Evolutionary conservation across 345 rosid species (phyloP).

Genomic region (Citrus glauca): DNA sequence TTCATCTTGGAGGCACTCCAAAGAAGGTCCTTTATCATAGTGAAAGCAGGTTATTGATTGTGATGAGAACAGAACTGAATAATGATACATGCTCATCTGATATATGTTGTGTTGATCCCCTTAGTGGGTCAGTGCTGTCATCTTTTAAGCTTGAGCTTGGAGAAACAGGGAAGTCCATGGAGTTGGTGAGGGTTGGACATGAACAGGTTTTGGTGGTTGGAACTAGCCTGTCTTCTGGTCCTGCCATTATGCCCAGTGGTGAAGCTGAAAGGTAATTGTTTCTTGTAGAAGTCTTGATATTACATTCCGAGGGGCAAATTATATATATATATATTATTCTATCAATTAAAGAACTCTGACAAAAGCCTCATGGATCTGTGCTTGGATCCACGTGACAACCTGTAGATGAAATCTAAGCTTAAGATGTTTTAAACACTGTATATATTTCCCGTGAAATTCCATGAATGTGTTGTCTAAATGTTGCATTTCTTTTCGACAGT

Average conservation of each 20-base stretch:
- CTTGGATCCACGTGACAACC: not conserved
- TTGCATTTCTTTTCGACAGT: conserved; percentile 40
- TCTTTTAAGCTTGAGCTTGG: conserved; percentile 70
- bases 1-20: conserved; percentile 93
- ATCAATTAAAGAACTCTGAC: not conserved
- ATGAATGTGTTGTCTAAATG: not conserved
- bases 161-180: conserved; percentile 95
- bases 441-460: not conserved
- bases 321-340: too few species aligned
- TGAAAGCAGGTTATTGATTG: conserved; percentile 79
- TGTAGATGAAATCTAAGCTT: not conserved
- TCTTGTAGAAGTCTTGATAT: not conserved
- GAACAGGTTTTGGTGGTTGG: conserved; percentile 88
- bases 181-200: conserved; percentile 73
- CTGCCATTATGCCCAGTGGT: conserved; percentile 93
- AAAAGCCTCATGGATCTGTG: not conserved
- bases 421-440: not conserved
- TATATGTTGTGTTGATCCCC: conserved; percentile 84
- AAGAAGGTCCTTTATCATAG: conserved; percentile 87
- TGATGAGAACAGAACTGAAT: conserved; percentile 87
- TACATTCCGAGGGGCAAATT: not conserved
- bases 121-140: conserved; percentile 69
- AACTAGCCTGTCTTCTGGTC: conserved; percentile 85
- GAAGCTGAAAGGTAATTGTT: conserved; percentile 89
- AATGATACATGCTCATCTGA: conserved; percentile 63